Evolutionary conservation across 169 alveolate species (phyloP).

Genomic region (Plasmodium berghei): DNA sequence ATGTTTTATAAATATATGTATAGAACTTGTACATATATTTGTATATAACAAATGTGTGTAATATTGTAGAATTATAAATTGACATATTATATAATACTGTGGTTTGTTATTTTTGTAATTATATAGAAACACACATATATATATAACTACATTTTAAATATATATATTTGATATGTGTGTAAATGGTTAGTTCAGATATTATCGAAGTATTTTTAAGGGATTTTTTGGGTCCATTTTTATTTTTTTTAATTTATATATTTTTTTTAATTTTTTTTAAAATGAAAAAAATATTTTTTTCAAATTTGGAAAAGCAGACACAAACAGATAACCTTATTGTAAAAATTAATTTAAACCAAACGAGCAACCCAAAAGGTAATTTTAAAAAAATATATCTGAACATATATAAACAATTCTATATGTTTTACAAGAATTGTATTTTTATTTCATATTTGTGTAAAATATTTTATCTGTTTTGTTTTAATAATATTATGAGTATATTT

Average conservation of each 20-base stretch:
- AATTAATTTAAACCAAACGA: neutral
- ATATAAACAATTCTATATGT: too few species aligned
- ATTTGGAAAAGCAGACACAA: conserved; percentile 23
- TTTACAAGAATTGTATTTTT: too few species aligned
- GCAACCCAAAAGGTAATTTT: conserved; percentile 1
- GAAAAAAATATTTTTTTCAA: conserved; percentile 7
- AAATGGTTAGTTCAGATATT: conserved; percentile 18
- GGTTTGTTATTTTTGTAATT: too few species aligned
- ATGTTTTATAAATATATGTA: too few species aligned
- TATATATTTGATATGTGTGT: neutral
- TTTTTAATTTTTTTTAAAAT: conserved; percentile 14
- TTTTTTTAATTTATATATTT: conserved; percentile 26
- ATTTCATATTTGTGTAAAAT: too few species aligned
- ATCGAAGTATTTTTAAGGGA: conserved; percentile 25
- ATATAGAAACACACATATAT: too few species aligned
- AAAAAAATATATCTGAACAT: neutral
- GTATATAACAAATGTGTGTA: too few species aligned
- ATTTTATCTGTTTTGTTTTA: too few species aligned
- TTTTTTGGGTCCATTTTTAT: conserved; percentile 17
- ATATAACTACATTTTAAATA: too few species aligned
- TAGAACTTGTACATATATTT: too few species aligned
- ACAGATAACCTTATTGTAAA: conserved; percentile 12
- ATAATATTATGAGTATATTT: neutral
- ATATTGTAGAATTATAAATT: too few species aligned
- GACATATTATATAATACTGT: too few species aligned